These are phyloP conservation scores for Lagenidium giganteum DNA, from an alignment of 352 stramenopile genomes.

Conservation along the genomic window DNA sequence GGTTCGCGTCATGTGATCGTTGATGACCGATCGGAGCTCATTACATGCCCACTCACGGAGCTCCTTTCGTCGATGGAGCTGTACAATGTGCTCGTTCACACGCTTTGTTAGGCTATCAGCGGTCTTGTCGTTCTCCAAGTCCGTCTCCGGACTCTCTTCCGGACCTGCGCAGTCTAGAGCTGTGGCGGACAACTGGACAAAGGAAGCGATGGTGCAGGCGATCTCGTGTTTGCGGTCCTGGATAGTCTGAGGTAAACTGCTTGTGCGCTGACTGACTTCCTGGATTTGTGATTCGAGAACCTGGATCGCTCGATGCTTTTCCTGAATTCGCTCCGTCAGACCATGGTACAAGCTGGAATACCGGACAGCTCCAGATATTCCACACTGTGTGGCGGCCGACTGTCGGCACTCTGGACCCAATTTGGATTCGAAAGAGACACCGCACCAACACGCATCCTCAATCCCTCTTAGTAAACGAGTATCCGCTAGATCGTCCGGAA, in stretches of 20 bases:
- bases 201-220: slow-evolving; percentile 19
- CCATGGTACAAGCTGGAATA: slow-evolving; percentile 18
- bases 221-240: slow-evolving; percentile 13
- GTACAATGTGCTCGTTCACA: slow-evolving; percentile 32
- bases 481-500: background rate
- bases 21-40: slow-evolving; percentile 41
- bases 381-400: background rate
- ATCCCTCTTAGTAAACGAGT: slow-evolving; percentile 12
- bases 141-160: background rate
- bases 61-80: slow-evolving; percentile 34
- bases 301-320: slow-evolving; percentile 10
- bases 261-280: slow-evolving; percentile 7
- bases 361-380: slow-evolving; percentile 3
- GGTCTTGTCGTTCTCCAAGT: slow-evolving; percentile 8
- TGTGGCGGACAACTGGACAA: slow-evolving; percentile 13
- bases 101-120: slow-evolving; percentile 1
- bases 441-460: slow-evolving; percentile 10
- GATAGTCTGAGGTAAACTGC: slow-evolving; percentile 15
- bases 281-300: slow-evolving; percentile 6
- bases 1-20: slow-evolving; percentile 41
- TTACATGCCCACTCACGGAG: slow-evolving; percentile 52
- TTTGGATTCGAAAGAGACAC: slow-evolving; percentile 1
- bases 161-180: slow-evolving; percentile 15
- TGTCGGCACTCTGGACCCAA: no score
- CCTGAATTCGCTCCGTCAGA: slow-evolving; percentile 14